phyloP scores from a whole-genome alignment of 805 yeast species.

The Yarrowia keelungensis region DNA sequence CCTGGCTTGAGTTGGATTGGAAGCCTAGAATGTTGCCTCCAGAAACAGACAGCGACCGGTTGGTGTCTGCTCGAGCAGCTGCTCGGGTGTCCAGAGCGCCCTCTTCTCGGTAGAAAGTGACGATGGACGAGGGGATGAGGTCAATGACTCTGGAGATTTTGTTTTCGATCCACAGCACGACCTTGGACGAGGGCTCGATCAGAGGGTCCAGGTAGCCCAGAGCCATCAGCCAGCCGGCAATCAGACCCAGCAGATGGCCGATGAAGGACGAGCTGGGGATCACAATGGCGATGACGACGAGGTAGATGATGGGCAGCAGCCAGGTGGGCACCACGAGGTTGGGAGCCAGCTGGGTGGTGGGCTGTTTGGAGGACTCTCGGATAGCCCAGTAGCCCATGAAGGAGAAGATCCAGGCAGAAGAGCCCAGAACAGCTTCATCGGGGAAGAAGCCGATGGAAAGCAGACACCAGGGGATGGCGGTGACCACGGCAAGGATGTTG shows the following conservation, averaged over 20 bases:
- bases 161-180: constrained; percentile 68
- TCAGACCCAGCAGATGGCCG: constrained; percentile 74
- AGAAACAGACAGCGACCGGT: constrained; percentile 12
- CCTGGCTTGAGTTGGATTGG: constrained; percentile 21
- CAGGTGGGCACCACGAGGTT: constrained; percentile 62
- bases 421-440: constrained; percentile 63
- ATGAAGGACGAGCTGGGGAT: constrained; percentile 73
- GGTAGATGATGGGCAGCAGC: constrained; percentile 61
- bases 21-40: constrained; percentile 1
- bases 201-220: constrained; percentile 65
- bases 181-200: constrained; percentile 63
- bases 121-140: constrained; percentile 56
- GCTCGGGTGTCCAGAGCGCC: constrained; percentile 31
- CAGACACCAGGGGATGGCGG: constrained; percentile 68
- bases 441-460: constrained; percentile 57
- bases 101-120: constrained; percentile 34
- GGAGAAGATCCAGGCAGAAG: constrained; percentile 78
- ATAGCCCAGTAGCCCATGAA: constrained; percentile 68
- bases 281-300: constrained; percentile 59
- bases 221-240: constrained; percentile 64
- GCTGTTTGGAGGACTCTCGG: constrained; percentile 50
- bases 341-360: constrained; percentile 37
- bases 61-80: constrained; percentile 12
- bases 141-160: constrained; percentile 59
- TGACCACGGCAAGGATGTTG: constrained; percentile 70